Percentiles rank a stretch among this genome's conserved stretches.
Evolutionary conservation across 495 filamentous ascomycete genomes (phyloP).

Genomic region (Annulohypoxylon nitens): DNA sequence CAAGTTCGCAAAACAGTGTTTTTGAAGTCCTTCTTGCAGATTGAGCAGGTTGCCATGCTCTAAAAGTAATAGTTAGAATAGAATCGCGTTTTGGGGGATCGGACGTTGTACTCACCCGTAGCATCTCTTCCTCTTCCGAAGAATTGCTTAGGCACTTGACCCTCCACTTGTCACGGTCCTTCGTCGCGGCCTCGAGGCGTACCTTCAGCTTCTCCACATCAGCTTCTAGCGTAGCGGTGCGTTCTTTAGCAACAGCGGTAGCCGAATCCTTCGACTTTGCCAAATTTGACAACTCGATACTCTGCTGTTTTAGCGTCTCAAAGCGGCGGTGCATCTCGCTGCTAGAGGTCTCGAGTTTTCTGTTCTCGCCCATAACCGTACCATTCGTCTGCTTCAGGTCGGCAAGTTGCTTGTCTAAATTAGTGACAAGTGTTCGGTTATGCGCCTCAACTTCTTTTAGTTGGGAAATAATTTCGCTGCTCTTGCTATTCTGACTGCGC

Average conservation of each 20-base stretch:
- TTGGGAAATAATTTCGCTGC: conserved; percentile 91
- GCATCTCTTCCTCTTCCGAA: conserved; percentile 82
- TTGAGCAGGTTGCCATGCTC: conserved; percentile 88
- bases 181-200: conserved; percentile 79
- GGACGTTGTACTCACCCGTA: conserved; percentile 73
- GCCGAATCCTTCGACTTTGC: conserved; percentile 80
- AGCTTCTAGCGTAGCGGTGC: conserved; percentile 69
- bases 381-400: conserved; percentile 82
- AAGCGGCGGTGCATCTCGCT: conserved; percentile 74
- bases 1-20: conserved; percentile 92
- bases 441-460: conserved; percentile 88
- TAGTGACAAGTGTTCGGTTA: conserved; percentile 72
- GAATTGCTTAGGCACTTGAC: conserved; percentile 82
- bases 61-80: conserved; percentile 55
- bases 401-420: conserved; percentile 88
- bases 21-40: conserved; percentile 92
- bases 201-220: conserved; percentile 80
- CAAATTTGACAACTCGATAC: conserved; percentile 77
- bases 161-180: conserved; percentile 84
- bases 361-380: conserved; percentile 74
- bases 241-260: conserved; percentile 71
- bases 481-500: conserved; percentile 85
- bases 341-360: conserved; percentile 75
- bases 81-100: neutral
- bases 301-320: conserved; percentile 81